These are phyloP conservation scores for Lactarius sanguifluus DNA, from an alignment of 768 basidiomycete species.

Conservation along the genomic window DNA sequence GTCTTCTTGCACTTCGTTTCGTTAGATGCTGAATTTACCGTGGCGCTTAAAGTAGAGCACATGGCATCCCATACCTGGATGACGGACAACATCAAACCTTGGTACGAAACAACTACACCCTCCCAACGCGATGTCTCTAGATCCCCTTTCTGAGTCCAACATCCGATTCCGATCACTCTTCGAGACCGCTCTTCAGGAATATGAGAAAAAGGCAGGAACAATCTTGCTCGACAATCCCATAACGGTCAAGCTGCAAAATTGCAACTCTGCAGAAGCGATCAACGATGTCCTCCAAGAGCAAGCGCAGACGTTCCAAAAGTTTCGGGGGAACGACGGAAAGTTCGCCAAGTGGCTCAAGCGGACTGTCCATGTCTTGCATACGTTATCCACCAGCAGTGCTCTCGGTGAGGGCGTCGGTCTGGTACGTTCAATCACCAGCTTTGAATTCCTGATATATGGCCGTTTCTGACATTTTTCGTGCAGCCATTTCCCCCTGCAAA, in stretches of 20 bases:
- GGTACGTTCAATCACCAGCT: background rate
- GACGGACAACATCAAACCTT: too few species aligned
- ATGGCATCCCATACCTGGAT: too few species aligned
- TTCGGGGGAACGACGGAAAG: background rate
- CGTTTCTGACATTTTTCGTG: background rate
- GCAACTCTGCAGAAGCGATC: background rate
- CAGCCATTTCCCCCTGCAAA: slow-evolving; percentile 1
- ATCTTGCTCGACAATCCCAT: background rate
- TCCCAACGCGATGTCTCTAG: too few species aligned
- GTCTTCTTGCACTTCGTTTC: background rate
- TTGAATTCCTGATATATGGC: background rate
- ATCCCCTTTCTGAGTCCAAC: too few species aligned
- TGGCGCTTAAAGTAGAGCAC: background rate
- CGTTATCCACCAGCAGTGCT: background rate
- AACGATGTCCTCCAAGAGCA: background rate
- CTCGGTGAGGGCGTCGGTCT: background rate
- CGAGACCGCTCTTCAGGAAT: background rate
- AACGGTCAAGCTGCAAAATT: background rate
- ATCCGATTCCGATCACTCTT: background rate
- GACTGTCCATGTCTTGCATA: background rate
- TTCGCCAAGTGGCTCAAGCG: too few species aligned
- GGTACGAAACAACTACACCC: too few species aligned
- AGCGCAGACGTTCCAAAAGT: background rate
- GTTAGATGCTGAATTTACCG: too few species aligned
- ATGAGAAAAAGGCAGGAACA: background rate